Base-by-base conservation (phyloP, 2,329 filamentous ascomycete genomes). In the Venturiaceae sp. region DNA sequence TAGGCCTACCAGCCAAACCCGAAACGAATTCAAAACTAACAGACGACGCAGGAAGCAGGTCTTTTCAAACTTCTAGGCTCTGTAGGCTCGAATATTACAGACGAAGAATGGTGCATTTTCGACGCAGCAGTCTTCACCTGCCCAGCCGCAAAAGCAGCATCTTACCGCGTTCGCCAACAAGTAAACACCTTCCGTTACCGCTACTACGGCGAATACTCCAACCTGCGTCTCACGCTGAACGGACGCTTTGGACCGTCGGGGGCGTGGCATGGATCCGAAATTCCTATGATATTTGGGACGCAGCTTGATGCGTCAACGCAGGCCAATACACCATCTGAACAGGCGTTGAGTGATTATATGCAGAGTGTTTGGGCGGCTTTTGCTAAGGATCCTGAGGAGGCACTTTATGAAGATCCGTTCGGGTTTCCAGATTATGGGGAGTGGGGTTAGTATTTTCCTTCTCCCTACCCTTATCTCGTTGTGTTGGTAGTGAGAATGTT, bases 381-480 rank as follows among this genome's bases (percentile, higher is more conserved):
- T 32, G 57, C 57, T 9, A 58, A 58, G 28, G 57, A 58, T 59
- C 57, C 57, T 11, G 57, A 60, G 30, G 21, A 58, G 11, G 53
- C 14, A n/a, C 26, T 58, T 11, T 39, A 39, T 39, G 36, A n/a
- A n/a, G 36, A 39, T 39, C 11, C 11, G 36, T 39, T 11, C n/a
- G n/a, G n/a, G 11, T 39, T 39, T 11, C 36, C 36, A n/a, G 36
- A 39, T 39, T 39, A 39, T 39, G n/a, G 36, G 36, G 36, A n/a
- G 11, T 11, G n/a, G 11, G 36, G 36, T 39, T 11, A 11, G 36
- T 39, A 11, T 11, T 39, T 11, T 11, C 11, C 36, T n/a, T 39
- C n/a, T n/a, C n/a, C n/a, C n/a, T n/a, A n/a, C n/a, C n/a, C n/a
- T n/a, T n/a, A n/a, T n/a, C n/a, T n/a, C n/a, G n/a, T n/a, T 39